Conservation (phyloP, 768 basidiomycete species). For the Leucocoprinus sp. region DNA sequence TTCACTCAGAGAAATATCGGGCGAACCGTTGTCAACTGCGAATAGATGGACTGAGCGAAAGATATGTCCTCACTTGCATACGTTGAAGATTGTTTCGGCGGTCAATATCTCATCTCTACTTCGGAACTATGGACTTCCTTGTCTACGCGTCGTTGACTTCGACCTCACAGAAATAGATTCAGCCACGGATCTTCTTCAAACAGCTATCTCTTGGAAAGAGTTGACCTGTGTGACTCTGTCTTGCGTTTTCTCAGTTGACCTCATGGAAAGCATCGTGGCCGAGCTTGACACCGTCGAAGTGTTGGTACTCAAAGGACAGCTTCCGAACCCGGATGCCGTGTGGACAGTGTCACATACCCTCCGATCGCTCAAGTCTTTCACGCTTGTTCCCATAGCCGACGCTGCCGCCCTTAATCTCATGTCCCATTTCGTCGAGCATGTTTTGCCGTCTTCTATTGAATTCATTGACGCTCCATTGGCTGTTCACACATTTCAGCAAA, state of each 20-base stretch:
- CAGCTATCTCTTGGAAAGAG: background rate
- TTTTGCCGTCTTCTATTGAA: background rate
- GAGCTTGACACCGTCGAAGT: background rate
- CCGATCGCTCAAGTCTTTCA: background rate
- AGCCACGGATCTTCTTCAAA: background rate
- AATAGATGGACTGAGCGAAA: background rate
- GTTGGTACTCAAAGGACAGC: background rate
- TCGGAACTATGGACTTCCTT: background rate
- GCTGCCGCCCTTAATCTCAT: background rate
- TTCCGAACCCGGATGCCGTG: background rate
- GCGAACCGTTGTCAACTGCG: background rate
- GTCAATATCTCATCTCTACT: background rate
- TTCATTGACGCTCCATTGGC: background rate
- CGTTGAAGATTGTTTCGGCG: background rate
- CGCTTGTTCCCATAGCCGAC: background rate
- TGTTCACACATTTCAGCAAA: background rate
- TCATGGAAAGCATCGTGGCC: background rate
- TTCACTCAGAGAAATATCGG: background rate
- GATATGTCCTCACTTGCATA: background rate
- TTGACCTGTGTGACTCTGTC: background rate
- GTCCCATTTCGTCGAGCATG: background rate
- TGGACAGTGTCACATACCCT: conserved; percentile 1
- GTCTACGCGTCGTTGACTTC: background rate
- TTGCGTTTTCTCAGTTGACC: background rate
- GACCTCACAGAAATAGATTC: background rate